Base-by-base conservation (phyloP, 305 asterid genomes). In the Euphrasia arctica region DNA sequence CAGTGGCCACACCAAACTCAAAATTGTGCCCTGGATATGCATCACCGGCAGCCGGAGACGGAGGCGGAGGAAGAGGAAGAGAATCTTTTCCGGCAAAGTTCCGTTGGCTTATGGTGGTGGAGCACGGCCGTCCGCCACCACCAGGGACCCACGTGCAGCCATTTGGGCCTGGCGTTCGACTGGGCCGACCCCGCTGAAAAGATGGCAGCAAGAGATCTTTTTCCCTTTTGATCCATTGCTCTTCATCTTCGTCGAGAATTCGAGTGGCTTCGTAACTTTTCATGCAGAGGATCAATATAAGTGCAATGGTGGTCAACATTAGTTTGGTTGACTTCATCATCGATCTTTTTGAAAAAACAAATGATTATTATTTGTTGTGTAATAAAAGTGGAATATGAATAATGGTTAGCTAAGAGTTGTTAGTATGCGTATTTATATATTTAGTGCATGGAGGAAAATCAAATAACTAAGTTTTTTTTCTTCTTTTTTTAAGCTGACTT, bases 221-320 rank as follows among this genome's bases (percentile, higher is more conserved):
- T 62, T 54, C 78, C 27, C 3, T 69, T 45, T 39, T 71, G 54
- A 64, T 63, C 83, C 83, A 77, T 68, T 65, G 74, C 54, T 65
- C 75, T 54, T 75, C 58, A 54, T 75, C 81, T 57, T 78, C 75
- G 25, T 71, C 74, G 5, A 81, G 76, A 66, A 75, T 45, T 66
- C 83, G 69, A 56, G 67, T 32, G 27, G 76, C 81, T 71, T 71
- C 73, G 7, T 25, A 13, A 42, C 71, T 71, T 28, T 63, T 63
- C 29, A 67, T 31, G 68, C 55, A 45, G 18, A 73, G 49, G 34
- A 75, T 70, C 3, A 71, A 28, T 48, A 75, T 1, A 3, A 77
- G 39, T 28, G 70, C 39, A 43, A 64, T 8, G 9, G 70, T 54
- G 15, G 64, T 58, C 28, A 69, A 54, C 12, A 64, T 34, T 48